Evolutionary conservation across 257 asterid genomes (phyloP).

Genomic region (Marsdenia floribunda): DNA sequence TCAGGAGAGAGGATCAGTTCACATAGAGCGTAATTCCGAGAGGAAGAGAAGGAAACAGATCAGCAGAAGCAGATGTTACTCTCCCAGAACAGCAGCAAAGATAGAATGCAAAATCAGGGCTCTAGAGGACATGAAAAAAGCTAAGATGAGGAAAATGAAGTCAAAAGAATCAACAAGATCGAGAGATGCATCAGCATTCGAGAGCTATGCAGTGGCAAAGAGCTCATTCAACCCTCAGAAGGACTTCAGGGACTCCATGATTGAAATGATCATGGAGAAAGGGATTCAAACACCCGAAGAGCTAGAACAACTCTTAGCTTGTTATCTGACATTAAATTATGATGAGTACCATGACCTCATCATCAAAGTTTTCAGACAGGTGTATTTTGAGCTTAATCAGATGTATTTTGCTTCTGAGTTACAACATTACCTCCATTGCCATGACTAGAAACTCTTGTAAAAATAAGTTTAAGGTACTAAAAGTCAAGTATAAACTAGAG

Average conservation of each 20-base stretch:
- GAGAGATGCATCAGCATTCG: slow-evolving; percentile 30
- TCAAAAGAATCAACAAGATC: slow-evolving; percentile 18
- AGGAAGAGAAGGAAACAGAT: slow-evolving; percentile 33
- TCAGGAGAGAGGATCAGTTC: slow-evolving; percentile 23
- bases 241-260: slow-evolving; percentile 85
- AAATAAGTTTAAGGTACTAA: not conserved
- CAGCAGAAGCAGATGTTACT: slow-evolving; percentile 27
- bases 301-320: slow-evolving; percentile 74
- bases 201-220: slow-evolving; percentile 64
- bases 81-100: slow-evolving; percentile 42
- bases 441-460: slow-evolving; percentile 3
- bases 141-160: slow-evolving; percentile 41
- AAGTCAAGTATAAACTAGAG: not conserved
- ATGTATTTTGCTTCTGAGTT: slow-evolving; percentile 19
- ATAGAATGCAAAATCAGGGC: slow-evolving; percentile 61
- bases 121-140: slow-evolving; percentile 55
- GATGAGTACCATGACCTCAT: slow-evolving; percentile 67
- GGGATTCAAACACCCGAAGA: slow-evolving; percentile 48
- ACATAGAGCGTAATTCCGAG: slow-evolving; percentile 17
- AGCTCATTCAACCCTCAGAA: slow-evolving; percentile 51
- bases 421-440: slow-evolving; percentile 15
- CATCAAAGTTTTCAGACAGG: slow-evolving; percentile 63
- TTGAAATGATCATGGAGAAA: slow-evolving; percentile 73
- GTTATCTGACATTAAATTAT: slow-evolving; percentile 62
- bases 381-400: slow-evolving; percentile 61